phyloP scores from a whole-genome alignment of 495 filamentous ascomycete species.

The Penicillium canariense region DNA sequence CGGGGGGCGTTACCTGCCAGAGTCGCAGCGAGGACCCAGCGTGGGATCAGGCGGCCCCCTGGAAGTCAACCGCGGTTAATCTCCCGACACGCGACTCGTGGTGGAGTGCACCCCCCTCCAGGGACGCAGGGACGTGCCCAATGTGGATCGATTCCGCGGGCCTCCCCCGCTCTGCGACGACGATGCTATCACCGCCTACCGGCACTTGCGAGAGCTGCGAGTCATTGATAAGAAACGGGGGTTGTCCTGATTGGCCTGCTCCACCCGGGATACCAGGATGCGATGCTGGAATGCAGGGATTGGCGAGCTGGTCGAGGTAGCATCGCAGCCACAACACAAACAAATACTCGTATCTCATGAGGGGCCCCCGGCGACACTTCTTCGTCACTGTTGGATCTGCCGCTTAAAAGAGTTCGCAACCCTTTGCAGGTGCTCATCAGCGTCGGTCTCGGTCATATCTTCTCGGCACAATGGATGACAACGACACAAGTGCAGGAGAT shows the following conservation, averaged over 20 bases:
- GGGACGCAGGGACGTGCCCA: conserved; percentile 8
- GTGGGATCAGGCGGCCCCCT: not conserved
- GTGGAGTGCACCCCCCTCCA: conserved; percentile 11
- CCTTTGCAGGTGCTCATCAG: not conserved
- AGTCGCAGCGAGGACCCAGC: conserved; percentile 8
- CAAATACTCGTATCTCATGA: not conserved
- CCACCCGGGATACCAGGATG: conserved; percentile 10
- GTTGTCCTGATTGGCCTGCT: conserved; percentile 1
- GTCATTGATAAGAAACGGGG: not conserved
- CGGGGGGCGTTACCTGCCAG: conserved; percentile 13
- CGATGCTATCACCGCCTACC: not conserved
- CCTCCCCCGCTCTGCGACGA: not conserved
- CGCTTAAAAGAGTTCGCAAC: not conserved
- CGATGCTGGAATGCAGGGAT: conserved; percentile 15
- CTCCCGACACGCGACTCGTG: conserved; percentile 7
- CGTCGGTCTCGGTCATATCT: not conserved
- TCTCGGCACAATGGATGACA: conserved; percentile 12
- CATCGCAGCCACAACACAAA: conserved; percentile 3
- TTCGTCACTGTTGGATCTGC: not conserved
- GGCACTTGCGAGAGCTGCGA: not conserved
- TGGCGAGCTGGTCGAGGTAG: not conserved
- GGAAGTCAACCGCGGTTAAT: conserved; percentile 7
- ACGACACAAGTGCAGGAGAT: conserved; percentile 2
- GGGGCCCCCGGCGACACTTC: not conserved
- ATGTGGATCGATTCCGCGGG: conserved; percentile 11